Evolutionary conservation across 441 rosid genomes (phyloP), one percentile per base, ranked within the genome.

Genomic region (Adansonia rubrostipa): DNA sequence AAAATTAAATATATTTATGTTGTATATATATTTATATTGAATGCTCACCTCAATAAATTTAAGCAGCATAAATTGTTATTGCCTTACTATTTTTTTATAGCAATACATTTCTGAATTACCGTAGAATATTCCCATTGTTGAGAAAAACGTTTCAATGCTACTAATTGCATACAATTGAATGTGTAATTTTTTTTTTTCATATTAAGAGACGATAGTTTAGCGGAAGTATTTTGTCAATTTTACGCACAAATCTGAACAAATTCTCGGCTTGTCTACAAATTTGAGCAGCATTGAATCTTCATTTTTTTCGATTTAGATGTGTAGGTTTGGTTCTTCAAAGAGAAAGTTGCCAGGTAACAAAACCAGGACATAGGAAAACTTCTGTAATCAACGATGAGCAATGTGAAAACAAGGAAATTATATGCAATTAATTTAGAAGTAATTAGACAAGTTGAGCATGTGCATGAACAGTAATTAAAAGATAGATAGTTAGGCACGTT

Each of bases 401-500:
- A 22, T 22, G 8, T 17, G 3, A 56, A 56, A 20, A 60, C 6
- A 20, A 10, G 15, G 1, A 22, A 9, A 57, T 36, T 36, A 28
- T 24, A n/a, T 15, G 20, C 48, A 4, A 9, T 10, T 45, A 67
- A 9, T 45, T 45, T 67, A 47, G 44, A 70, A 70, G 15, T 24
- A 48, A 6, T 22, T 50, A 50, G 58, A 70, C 58, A 70, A 70
- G 58, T 22, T 50, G 19, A 70, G 15, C 60, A 50, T 24, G 74
- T 70, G 58, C 74, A 70, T 70, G 58, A 70, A 70, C 13, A 24
- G 44, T 48, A 50, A 50, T 50, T 70, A 48, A 22, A 14, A 68
- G 20, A 3, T 20, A 7, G 13, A 69, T 1, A 10, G n/a, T 48
- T 48, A 6, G 73, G 73, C 40, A 36, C 40, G 40, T 22, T 20